Evolutionary conservation across 2,329 filamentous ascomycete genomes (phyloP), one percentile per base, ranked within the genome.

Genomic region (Aspergillus tamarii): DNA sequence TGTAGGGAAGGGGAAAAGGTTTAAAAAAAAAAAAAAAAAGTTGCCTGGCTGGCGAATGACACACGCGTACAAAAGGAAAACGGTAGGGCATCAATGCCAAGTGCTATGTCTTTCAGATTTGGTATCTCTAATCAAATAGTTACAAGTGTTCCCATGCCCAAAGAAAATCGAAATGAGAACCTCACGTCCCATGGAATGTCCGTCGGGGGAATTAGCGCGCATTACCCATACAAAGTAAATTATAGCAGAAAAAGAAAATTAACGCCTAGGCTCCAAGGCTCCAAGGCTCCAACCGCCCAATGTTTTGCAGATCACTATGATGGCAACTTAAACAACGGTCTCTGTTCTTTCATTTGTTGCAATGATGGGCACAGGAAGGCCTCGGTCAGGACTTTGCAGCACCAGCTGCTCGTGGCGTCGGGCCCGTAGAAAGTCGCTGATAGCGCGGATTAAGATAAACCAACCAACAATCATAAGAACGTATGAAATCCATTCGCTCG

Each of bases 391-490:
- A 76, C 93, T 97, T 76, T 96, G 94, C 69, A 97, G 82, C 6
- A 99, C 93, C 57, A 99, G 83, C 77, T 95, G 92, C 81, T 99
- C 95, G 75, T 98, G 95, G 73, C 93, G 86, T 75, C 94, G 87
- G 43, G 93, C 95, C 69, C 89, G 88, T 66, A 98, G 81, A 76
- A 95, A 99, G 76, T 98, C 94, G 71, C 91, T 93, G 21, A 97
- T 88, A n/a, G 93, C 90, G 78, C 94, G 88, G 75, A 99, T 98
- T 66, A 99, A 83, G 66, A 99, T 93, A 74, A 98, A 98, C 95
- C 95, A 99, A 6, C 95, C 95, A 1, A 96, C 90, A 74, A 99
- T 92, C 95, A 99, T 99, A 55, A 99, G 80, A 19, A 91, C 84
- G 73, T 98, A 99, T 12, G 93, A 92, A 67, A 97, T 83, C 92